A percentile compares a stretch with the other conserved stretches of the same genome.
Evolutionary conservation across 1,284 basidiomycete species (phyloP).

Genomic region (Malassezia yamatoensis): DNA sequence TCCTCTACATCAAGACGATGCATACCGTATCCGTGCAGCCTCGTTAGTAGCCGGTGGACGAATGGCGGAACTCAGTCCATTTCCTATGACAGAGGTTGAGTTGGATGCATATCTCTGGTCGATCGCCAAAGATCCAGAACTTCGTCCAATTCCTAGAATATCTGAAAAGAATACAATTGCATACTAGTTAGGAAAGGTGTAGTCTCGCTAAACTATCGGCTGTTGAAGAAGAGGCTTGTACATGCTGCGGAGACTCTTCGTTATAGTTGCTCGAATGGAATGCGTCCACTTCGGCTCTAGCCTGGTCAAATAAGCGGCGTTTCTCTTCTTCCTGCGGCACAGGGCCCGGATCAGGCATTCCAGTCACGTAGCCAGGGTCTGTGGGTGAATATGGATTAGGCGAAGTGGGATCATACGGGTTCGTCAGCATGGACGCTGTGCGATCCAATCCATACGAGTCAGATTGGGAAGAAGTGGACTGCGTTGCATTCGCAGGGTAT

Average conservation of each 20-base stretch:
- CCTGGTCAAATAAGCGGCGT: slow-evolving; percentile 35
- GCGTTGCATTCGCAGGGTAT: background rate
- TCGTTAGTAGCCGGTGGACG: slow-evolving; percentile 25
- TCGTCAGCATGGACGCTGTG: background rate
- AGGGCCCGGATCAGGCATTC: slow-evolving; percentile 13
- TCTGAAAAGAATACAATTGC: slow-evolving; percentile 24
- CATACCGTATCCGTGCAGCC: slow-evolving; percentile 33
- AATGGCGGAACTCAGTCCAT: slow-evolving; percentile 22
- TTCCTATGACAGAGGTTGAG: slow-evolving; percentile 27
- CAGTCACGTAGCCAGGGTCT: background rate
- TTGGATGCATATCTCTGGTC: slow-evolving; percentile 43
- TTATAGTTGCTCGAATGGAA: slow-evolving; percentile 25
- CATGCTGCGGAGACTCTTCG: background rate
- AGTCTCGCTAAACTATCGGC: slow-evolving; percentile 3
- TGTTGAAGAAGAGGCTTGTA: background rate
- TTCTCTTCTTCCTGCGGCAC: slow-evolving; percentile 38
- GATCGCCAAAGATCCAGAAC: slow-evolving; percentile 26
- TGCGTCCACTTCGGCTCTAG: slow-evolving; percentile 37
- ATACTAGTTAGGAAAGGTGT: slow-evolving; percentile 19
- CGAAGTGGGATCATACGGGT: background rate
- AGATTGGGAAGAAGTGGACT: background rate
- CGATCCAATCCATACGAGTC: background rate
- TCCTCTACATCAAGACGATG: slow-evolving; percentile 21
- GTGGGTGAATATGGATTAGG: background rate
- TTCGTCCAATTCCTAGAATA: slow-evolving; percentile 33